phyloP scores from a whole-genome alignment of 116 monocot genomes.

The Trichopus zeylanicus region DNA sequence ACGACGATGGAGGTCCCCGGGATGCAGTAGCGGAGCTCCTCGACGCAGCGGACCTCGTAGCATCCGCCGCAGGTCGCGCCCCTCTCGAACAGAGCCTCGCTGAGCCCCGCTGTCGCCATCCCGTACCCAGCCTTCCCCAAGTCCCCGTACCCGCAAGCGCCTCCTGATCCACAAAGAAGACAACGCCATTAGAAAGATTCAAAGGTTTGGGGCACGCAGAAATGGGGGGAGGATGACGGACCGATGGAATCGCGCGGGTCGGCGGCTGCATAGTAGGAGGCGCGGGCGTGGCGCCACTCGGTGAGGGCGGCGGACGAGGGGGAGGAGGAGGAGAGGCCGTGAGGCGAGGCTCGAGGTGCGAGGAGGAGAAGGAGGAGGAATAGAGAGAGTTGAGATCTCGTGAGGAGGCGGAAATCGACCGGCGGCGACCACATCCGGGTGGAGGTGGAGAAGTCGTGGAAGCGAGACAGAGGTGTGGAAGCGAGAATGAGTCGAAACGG shows the following conservation, averaged over 20 bases:
- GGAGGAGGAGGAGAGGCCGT: conserved; percentile 25
- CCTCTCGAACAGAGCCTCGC: conserved; percentile 63
- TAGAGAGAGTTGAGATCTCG: conserved; percentile 8
- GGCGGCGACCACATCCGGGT: no score
- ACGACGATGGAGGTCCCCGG: conserved; percentile 85
- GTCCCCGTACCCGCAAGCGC: conserved; percentile 95
- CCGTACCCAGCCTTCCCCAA: conserved; percentile 75
- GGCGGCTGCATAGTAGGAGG: conserved; percentile 79
- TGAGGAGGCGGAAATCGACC: no score
- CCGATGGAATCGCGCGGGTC: conserved; percentile 72
- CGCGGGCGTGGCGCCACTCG: conserved; percentile 73
- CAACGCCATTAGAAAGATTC: no score
- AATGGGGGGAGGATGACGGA: conserved; percentile 1
- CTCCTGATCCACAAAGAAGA: no score
- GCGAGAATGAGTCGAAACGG: no score
- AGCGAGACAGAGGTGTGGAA: no score
- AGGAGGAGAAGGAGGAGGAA: conserved; percentile 4
- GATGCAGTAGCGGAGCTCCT: conserved; percentile 80
- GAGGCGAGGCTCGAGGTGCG: conserved; percentile 23
- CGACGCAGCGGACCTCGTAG: conserved; percentile 85
- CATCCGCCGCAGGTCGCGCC: conserved; percentile 86
- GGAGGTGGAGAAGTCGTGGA: no score
- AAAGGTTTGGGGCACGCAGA: no score
- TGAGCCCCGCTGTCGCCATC: conserved; percentile 74
- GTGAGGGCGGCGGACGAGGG: conserved; percentile 42